A percentile compares a stretch with the other conserved stretches of the same genome.
phyloP scores from a whole-genome alignment of 2,329 filamentous ascomycete species.

The Hypoxylon sp. region DNA sequence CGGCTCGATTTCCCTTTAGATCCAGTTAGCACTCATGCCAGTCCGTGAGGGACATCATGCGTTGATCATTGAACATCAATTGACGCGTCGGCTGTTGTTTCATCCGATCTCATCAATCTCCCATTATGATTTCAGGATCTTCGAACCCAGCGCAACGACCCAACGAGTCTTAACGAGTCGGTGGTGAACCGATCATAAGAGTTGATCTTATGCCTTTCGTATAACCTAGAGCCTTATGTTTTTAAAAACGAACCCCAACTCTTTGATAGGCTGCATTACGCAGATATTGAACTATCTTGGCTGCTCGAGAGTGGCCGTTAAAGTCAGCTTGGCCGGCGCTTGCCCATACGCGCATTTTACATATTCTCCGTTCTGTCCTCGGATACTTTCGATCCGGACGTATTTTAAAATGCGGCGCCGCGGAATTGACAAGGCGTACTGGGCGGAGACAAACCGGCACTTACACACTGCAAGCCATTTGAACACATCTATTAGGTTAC shows the following conservation, averaged over 20 bases:
- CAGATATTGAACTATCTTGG: not conserved
- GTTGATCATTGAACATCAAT: slow-evolving; percentile 29
- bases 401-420: not conserved
- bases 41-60: slow-evolving; percentile 32
- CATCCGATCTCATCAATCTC: slow-evolving; percentile 36
- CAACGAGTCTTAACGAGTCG: not conserved
- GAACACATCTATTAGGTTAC: not conserved
- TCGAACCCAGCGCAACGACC: slow-evolving; percentile 12
- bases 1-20: slow-evolving; percentile 34
- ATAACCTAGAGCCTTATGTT: not conserved
- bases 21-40: not conserved
- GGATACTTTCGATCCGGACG: slow-evolving; percentile 3
- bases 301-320: not conserved
- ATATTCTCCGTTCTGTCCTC: not conserved
- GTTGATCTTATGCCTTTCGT: slow-evolving; percentile 25
- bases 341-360: not conserved
- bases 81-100: slow-evolving; percentile 23
- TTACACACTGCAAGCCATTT: not conserved
- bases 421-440: not conserved
- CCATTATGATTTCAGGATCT: slow-evolving; percentile 20
- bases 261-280: not conserved
- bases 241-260: not conserved
- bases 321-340: slow-evolving; percentile 2
- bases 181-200: slow-evolving; percentile 22
- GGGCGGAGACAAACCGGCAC: not conserved